Percentiles rank a stretch among this genome's conserved stretches.
These are phyloP conservation scores for Apodospora peruviana DNA, from an alignment of 495 filamentous ascomycete genomes.

Conservation along the genomic window DNA sequence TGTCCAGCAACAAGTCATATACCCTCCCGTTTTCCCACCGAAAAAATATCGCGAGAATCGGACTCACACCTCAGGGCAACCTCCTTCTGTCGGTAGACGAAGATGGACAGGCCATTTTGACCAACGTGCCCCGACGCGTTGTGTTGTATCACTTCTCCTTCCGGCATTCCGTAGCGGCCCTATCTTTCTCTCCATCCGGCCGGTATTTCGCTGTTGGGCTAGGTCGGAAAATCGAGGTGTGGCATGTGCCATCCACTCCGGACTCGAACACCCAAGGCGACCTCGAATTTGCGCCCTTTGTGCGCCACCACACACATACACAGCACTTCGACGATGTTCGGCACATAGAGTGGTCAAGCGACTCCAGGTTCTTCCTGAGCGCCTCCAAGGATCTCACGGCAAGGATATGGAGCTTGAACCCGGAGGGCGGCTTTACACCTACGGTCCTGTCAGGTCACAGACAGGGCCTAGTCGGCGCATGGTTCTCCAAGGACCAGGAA, in stretches of 20 bases:
- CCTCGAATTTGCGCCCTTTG: constrained; percentile 90
- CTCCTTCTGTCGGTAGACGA: constrained; percentile 89
- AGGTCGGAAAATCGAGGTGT: constrained; percentile 82
- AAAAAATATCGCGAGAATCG: constrained; percentile 82
- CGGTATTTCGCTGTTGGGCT: constrained; percentile 82
- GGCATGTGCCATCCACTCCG: constrained; percentile 88
- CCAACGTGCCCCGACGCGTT: constrained; percentile 78
- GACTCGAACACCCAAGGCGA: constrained; percentile 72
- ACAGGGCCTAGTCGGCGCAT: constrained; percentile 79
- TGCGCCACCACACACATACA: constrained; percentile 76
- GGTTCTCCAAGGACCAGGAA: constrained; percentile 91
- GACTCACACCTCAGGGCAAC: constrained; percentile 82
- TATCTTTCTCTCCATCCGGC: constrained; percentile 89
- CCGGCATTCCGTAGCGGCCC: constrained; percentile 70
- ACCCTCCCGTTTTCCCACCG: constrained; percentile 93
- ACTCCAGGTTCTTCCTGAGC: constrained; percentile 90
- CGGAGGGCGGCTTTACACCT: constrained; percentile 80
- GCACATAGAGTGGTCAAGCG: constrained; percentile 86
- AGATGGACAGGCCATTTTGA: constrained; percentile 88
- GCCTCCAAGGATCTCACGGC: constrained; percentile 88
- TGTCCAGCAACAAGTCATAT: constrained; percentile 81
- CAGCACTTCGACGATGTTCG: constrained; percentile 84
- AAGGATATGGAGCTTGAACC: constrained; percentile 87
- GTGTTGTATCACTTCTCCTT: constrained; percentile 92
- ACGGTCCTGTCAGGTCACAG: constrained; percentile 86